phyloP scores from a whole-genome alignment of 305 asterid species.

The Solanum chacoense region DNA sequence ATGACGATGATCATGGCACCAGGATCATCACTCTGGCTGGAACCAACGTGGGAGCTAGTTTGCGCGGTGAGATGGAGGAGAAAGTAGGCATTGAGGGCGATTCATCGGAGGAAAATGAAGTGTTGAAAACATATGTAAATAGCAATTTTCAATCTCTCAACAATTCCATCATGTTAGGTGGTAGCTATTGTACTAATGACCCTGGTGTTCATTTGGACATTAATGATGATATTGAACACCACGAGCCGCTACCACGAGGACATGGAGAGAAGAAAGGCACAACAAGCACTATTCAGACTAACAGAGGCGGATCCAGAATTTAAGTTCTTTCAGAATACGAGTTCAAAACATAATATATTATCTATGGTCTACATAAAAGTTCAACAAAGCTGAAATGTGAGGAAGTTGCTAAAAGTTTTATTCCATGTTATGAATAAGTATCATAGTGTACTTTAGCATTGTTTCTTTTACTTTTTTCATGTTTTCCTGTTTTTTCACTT shows the following conservation, averaged over 20 bases:
- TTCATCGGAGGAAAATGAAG: constrained; percentile 14
- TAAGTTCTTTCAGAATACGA: neutral
- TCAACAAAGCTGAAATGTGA: neutral
- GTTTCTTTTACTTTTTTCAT: neutral
- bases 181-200: constrained; percentile 51
- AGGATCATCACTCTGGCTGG: constrained; percentile 72
- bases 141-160: constrained; percentile 78
- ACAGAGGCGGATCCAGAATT: neutral
- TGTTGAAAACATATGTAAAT: constrained; percentile 41
- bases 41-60: constrained; percentile 65
- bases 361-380: neutral
- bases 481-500: neutral
- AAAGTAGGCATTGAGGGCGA: constrained; percentile 23
- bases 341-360: neutral
- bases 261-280: constrained; percentile 32
- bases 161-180: constrained; percentile 82
- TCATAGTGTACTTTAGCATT: neutral
- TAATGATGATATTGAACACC: constrained; percentile 24
- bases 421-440: neutral
- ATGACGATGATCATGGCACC: constrained; percentile 23
- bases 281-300: constrained; percentile 3
- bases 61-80: constrained; percentile 48
- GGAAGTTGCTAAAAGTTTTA: neutral
- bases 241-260: neutral
- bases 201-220: constrained; percentile 83